phyloP scores from a whole-genome alignment of 352 stramenopile genomes.

The Phytophthora quininea region DNA sequence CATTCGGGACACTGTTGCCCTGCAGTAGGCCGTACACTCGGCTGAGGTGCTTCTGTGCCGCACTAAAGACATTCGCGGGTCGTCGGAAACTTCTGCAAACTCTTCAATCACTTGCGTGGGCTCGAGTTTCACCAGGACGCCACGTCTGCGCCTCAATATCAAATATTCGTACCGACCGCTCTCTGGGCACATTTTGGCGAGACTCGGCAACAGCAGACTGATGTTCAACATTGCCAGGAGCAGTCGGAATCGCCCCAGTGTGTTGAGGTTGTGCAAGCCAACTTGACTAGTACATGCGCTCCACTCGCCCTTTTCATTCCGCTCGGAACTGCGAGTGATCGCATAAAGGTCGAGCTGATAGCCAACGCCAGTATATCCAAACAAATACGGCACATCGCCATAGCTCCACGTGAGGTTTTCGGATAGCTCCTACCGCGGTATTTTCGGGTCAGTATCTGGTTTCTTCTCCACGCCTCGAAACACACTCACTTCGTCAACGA shows the following conservation, averaged over 20 bases:
- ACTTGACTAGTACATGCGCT: not conserved
- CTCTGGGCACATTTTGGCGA: constrained; percentile 36
- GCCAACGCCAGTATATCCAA: constrained; percentile 31
- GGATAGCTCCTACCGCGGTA: not conserved
- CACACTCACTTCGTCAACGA: not conserved
- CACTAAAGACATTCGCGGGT: constrained; percentile 5
- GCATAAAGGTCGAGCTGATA: constrained; percentile 34
- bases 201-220: constrained; percentile 29
- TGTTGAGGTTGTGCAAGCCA: not conserved
- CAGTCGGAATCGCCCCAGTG: constrained; percentile 15
- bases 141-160: constrained; percentile 12
- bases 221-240: constrained; percentile 38
- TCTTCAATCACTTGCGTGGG: constrained; percentile 26
- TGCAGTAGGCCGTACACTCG: too few species aligned
- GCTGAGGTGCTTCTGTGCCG: constrained; percentile 15
- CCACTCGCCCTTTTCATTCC: not conserved
- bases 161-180: constrained; percentile 35
- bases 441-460: not conserved
- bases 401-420: constrained; percentile 22
- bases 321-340: constrained; percentile 8
- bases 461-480: not conserved
- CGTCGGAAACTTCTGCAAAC: not conserved
- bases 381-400: constrained; percentile 38
- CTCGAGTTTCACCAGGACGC: constrained; percentile 30
- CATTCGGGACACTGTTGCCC: constrained; percentile 21